Conservation (phyloP, 2,329 filamentous ascomycete genomes). For the Ophiocordyceps australis region DNA sequence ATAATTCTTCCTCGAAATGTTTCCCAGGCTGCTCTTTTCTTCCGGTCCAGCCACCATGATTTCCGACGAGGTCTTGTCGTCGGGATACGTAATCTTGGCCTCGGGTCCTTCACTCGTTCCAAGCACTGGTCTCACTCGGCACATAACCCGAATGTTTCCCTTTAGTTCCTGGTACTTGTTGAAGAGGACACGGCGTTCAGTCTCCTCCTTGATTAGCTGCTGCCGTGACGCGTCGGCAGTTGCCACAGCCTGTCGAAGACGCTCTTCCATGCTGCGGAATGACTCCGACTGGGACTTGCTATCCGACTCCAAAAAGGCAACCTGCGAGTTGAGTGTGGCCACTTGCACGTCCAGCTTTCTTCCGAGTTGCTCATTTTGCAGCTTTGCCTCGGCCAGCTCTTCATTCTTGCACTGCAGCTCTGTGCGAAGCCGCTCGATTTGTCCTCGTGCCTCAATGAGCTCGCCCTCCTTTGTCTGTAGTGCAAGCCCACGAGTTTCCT, state of each 20-base stretch:
- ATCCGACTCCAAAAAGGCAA: constrained; percentile 79
- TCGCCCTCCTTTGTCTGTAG: constrained; percentile 36
- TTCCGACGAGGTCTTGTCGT: constrained; percentile 74
- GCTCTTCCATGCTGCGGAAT: constrained; percentile 64
- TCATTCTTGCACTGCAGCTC: constrained; percentile 46
- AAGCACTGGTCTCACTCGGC: constrained; percentile 67
- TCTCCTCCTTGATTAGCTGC: constrained; percentile 83
- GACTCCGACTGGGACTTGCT: constrained; percentile 77
- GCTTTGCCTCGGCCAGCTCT: no score
- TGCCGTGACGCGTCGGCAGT: constrained; percentile 53
- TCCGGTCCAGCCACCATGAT: constrained; percentile 71
- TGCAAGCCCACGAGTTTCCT: constrained; percentile 27
- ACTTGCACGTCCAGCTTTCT: constrained; percentile 60
- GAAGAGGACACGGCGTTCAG: constrained; percentile 75
- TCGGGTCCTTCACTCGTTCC: constrained; percentile 39
- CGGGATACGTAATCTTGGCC: constrained; percentile 62
- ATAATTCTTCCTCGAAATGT: constrained; percentile 59
- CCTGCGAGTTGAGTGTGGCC: constrained; percentile 59
- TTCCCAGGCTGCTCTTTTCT: constrained; percentile 64
- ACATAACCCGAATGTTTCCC: constrained; percentile 97
- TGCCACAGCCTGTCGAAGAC: constrained; percentile 60
- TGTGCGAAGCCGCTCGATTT: constrained; percentile 23
- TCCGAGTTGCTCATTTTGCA: no score
- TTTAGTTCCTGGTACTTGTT: constrained; percentile 97
- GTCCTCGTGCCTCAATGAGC: constrained; percentile 25